Evolutionary conservation across 2,329 filamentous ascomycete species (phyloP).

Genomic region (Fusarium palustre): DNA sequence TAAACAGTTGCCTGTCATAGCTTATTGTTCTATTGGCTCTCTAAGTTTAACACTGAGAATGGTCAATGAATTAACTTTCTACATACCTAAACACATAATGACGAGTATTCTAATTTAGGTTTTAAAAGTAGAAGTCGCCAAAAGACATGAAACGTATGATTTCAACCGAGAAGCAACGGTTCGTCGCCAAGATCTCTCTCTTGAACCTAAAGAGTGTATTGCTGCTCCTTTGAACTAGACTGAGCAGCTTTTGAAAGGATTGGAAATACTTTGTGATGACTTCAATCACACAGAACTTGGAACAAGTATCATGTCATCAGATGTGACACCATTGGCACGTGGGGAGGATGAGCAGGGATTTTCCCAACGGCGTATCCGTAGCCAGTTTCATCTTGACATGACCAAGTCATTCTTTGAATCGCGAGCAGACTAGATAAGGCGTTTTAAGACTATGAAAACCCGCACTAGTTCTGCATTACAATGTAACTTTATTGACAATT

Average conservation of each 20-base stretch:
- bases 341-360: constrained; percentile 10
- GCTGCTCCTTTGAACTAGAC: not conserved
- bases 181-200: not conserved
- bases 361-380: constrained; percentile 7
- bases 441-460: not conserved
- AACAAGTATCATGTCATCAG: not conserved
- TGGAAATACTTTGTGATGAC: not conserved
- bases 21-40: not conserved
- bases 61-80: not conserved
- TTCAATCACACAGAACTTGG: not conserved
- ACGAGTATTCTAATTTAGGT: too few species aligned
- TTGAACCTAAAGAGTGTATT: not conserved
- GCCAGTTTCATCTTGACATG: constrained; percentile 11
- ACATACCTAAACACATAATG: too few species aligned
- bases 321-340: not conserved
- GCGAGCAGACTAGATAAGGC: not conserved
- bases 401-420: not conserved
- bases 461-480: not conserved
- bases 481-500: not conserved
- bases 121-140: not conserved
- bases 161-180: not conserved
- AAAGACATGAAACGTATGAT: not conserved
- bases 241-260: not conserved
- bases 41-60: not conserved
- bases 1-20: not conserved